These are phyloP conservation scores for Gentiana straminea DNA, from an alignment of 257 asterid species.

Conservation along the genomic window DNA sequence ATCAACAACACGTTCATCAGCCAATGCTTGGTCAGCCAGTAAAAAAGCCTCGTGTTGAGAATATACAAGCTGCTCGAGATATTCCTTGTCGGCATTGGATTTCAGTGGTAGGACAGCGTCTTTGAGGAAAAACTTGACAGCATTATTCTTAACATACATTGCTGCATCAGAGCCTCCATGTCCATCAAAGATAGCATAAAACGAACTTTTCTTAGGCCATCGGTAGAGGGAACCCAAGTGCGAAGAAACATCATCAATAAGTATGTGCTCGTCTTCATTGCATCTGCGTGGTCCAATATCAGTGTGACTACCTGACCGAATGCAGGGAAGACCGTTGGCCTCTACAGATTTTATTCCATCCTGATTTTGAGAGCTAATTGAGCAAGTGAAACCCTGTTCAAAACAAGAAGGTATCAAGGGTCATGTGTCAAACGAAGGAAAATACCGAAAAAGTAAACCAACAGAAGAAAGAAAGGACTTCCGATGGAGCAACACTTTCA, in stretches of 20 bases:
- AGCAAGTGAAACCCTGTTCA: too few species aligned
- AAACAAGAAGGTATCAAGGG: too few species aligned
- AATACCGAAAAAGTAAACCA: too few species aligned
- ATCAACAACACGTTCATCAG: slow-evolving; percentile 45
- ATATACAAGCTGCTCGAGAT: slow-evolving; percentile 26
- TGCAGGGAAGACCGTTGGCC: background rate
- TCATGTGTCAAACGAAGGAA: too few species aligned
- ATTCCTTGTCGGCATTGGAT: slow-evolving; percentile 30
- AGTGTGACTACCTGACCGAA: slow-evolving; percentile 10
- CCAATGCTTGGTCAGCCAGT: slow-evolving; percentile 54
- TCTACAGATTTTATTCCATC: background rate
- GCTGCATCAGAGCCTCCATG: slow-evolving; percentile 98
- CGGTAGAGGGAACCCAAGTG: slow-evolving; percentile 46
- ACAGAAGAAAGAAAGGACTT: too few species aligned
- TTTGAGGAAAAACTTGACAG: slow-evolving; percentile 47
- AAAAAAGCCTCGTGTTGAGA: slow-evolving; percentile 49
- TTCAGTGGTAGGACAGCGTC: slow-evolving; percentile 43
- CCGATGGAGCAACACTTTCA: too few species aligned
- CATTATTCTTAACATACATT: slow-evolving; percentile 45
- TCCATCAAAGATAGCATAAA: slow-evolving; percentile 87
- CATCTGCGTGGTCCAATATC: slow-evolving; percentile 11
- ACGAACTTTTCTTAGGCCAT: slow-evolving; percentile 60
- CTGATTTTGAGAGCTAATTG: background rate
- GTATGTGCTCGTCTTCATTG: slow-evolving; percentile 84
- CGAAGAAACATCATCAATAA: slow-evolving; percentile 57